Percentiles rank a stretch among this genome's conserved stretches.
Conservation (phyloP, 2,329 filamentous ascomycete species). For the Thielaviopsis musarum region DNA sequence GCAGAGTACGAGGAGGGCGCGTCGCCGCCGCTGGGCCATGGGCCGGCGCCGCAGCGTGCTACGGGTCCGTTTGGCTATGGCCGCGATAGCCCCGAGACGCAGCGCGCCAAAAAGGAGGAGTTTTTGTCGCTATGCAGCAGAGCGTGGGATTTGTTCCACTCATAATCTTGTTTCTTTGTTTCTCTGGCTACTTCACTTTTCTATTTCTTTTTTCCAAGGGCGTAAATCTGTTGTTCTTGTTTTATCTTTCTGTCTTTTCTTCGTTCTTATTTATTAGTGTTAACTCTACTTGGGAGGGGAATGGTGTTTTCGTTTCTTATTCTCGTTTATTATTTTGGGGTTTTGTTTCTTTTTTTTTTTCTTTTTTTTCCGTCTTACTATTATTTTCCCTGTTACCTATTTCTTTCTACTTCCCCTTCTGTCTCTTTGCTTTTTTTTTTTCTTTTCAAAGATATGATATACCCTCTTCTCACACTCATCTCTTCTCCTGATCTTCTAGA, state of each 20-base stretch:
- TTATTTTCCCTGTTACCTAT: not conserved
- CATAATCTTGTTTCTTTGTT: slow-evolving; percentile 30
- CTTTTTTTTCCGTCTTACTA: not conserved
- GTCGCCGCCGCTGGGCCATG: slow-evolving; percentile 67
- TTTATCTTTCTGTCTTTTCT: too few relatives aligned
- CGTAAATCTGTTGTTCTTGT: too few relatives aligned
- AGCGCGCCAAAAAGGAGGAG: slow-evolving; percentile 77
- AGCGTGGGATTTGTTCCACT: slow-evolving; percentile 96
- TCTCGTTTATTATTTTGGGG: too few relatives aligned
- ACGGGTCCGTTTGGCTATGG: slow-evolving; percentile 61
- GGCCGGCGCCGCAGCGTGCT: slow-evolving; percentile 41
- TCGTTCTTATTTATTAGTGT: not conserved
- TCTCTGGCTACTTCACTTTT: not conserved
- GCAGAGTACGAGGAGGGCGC: slow-evolving; percentile 90
- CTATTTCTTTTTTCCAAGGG: not conserved
- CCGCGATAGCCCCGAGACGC: slow-evolving; percentile 67
- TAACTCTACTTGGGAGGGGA: too few relatives aligned
- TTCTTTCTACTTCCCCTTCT: not conserved
- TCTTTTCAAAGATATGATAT: not conserved
- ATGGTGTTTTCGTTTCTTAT: too few relatives aligned
- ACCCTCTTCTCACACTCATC: not conserved
- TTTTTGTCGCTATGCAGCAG: slow-evolving; percentile 74
- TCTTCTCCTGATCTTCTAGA: not conserved
- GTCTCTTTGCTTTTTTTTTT: not conserved
- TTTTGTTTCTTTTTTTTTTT: slow-evolving; percentile 2